Base-by-base conservation (phyloP, 2,329 filamentous ascomycete species). In the Colletotrichum chlorophyti region DNA sequence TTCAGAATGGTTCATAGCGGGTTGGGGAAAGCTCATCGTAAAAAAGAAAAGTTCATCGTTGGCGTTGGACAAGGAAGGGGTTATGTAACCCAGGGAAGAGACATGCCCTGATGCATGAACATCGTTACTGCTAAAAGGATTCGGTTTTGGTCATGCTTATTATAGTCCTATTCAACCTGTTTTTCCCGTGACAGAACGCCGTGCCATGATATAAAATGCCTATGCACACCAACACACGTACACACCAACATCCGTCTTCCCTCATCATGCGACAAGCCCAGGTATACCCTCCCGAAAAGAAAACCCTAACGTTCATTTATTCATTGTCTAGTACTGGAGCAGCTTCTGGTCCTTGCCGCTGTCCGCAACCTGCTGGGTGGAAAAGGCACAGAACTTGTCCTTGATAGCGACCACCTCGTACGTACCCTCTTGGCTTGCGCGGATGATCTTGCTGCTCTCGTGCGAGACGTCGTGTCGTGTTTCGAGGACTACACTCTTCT, bases 401-500 rank as follows among this genome's bases (percentile, higher is more conserved):
- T 96, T 96, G 75, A 99, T 97, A 10, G 91, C 89, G 26, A 98
- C 91, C 15, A 99, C 94, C 77, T 99, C 95, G 70, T 99, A 99
- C 65, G 93, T 97, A 46, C 95, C 95, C 80, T 98, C 95, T 70
- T 97, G 91, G 65, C 89, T 93, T 23, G 93, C 93, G 66, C 88
- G 88, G 66, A 98, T 85, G 23, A 86, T 85, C 82, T 96, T 93
- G 68, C 79, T 88, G 72, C 91, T 84, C 68, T 96, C 91, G 62
- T 93, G 85, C 45, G 90, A 94, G 15, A 90, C 82, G 66, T 97
- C 93, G 65, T 95, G 93, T 65, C 91, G 86, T 64, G 96, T 97
- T 77, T 99, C 96, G 15, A 99, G 81, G 29, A 99, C 85, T 66
- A 88, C 83, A 32, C 89, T 86, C 69, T 87, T 90, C 72, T 92